Evolutionary conservation across 1,284 basidiomycete species (phyloP).

Genomic region (Gomphus sp.): DNA sequence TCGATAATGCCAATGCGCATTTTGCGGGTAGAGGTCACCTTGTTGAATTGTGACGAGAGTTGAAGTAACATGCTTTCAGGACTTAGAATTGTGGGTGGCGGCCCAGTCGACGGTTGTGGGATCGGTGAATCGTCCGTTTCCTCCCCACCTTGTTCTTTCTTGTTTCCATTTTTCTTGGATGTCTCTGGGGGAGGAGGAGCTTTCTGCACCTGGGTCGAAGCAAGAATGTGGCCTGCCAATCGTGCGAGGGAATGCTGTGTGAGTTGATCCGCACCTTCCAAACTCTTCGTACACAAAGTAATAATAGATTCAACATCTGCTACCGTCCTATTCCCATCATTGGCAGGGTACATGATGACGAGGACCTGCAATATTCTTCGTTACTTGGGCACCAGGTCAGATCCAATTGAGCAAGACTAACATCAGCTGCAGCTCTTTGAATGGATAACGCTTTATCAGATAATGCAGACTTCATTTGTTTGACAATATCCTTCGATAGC

Average conservation of each 20-base stretch:
- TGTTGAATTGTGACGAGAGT: conserved; percentile 77
- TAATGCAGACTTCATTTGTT: conserved; percentile 70
- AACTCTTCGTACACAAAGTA: conserved; percentile 58
- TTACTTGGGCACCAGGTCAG: conserved; percentile 11
- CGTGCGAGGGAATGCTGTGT: conserved; percentile 76
- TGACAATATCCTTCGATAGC: conserved; percentile 74
- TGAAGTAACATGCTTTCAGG: conserved; percentile 76
- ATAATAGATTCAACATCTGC: conserved; percentile 73
- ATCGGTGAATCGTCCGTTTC: conserved; percentile 48
- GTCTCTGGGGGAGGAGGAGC: conserved; percentile 38
- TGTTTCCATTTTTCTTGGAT: conserved; percentile 41
- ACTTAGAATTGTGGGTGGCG: conserved; percentile 64
- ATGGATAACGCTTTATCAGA: conserved; percentile 82
- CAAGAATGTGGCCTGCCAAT: conserved; percentile 77
- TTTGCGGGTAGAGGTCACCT: conserved; percentile 56
- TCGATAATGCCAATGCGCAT: conserved; percentile 83
- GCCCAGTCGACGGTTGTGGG: conserved; percentile 36
- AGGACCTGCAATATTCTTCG: conserved; percentile 39
- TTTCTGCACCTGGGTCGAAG: conserved; percentile 76
- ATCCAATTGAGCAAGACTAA: conserved; percentile 24
- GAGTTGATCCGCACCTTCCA: conserved; percentile 78
- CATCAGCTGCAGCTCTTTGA: conserved; percentile 78
- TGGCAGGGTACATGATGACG: conserved; percentile 52
- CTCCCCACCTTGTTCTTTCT: conserved; percentile 48
- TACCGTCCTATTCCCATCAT: conserved; percentile 41